Evolutionary conservation across 345 rosid genomes (phyloP).

Genomic region (Stellera chamaejasme): DNA sequence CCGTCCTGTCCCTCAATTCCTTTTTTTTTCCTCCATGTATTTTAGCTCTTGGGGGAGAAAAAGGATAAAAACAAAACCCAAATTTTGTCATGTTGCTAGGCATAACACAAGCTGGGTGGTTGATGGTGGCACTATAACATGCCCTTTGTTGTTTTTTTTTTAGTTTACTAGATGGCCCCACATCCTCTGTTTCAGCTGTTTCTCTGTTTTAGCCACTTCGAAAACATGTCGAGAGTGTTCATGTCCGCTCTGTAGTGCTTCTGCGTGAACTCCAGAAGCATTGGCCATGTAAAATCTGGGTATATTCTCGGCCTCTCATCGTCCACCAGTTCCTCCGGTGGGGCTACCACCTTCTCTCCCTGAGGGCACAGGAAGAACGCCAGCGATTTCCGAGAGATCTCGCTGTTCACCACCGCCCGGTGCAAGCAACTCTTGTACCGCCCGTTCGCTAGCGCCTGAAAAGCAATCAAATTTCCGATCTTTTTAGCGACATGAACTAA

Average conservation of each 20-base stretch:
- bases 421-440: constrained; percentile 90
- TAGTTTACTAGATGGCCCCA: not conserved
- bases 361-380: constrained; percentile 92
- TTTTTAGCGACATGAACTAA: no score
- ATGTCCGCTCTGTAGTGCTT: constrained; percentile 88
- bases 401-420: constrained; percentile 85
- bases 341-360: constrained; percentile 65
- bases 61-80: no score
- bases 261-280: constrained; percentile 74
- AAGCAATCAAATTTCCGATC: not conserved
- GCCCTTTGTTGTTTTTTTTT: not conserved
- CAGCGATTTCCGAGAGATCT: constrained; percentile 76
- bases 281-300: constrained; percentile 88
- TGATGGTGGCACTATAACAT: not conserved
- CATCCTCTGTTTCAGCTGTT: constrained; percentile 19
- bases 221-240: constrained; percentile 65
- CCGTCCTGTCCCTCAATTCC: constrained; percentile 2
- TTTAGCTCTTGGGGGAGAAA: constrained; percentile 6
- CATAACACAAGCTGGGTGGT: constrained; percentile 1
- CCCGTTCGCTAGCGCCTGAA: constrained; percentile 83
- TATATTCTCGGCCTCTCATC: constrained; percentile 42
- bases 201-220: constrained; percentile 49
- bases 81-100: constrained; percentile 17
- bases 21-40: constrained; percentile 5
- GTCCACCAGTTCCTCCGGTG: constrained; percentile 69